phyloP scores from a whole-genome alignment of 2,329 filamentous ascomycete species.

The Diaporthe caulivora region DNA sequence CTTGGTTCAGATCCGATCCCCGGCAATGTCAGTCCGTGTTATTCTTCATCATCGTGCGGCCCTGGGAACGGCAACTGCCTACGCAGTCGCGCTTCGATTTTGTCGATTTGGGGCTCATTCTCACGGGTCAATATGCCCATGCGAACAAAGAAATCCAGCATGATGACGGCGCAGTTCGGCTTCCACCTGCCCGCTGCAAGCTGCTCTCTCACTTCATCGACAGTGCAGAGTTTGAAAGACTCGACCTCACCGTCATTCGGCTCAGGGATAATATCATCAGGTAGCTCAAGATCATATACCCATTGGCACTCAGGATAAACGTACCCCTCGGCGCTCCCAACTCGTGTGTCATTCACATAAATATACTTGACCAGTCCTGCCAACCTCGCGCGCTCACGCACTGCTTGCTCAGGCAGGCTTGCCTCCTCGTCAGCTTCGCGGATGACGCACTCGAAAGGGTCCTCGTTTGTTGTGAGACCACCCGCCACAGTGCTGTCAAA shows the following conservation, averaged over 20 bases:
- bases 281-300: constrained; percentile 88
- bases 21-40: background rate
- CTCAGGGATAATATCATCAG: constrained; percentile 74
- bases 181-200: constrained; percentile 85
- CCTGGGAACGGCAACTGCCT: constrained; percentile 85
- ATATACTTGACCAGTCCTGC: constrained; percentile 86
- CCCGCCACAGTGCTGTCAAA: constrained; percentile 93
- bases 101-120: constrained; percentile 82
- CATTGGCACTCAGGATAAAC: constrained; percentile 94
- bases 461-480: constrained; percentile 84
- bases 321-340: constrained; percentile 84
- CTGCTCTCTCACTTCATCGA: constrained; percentile 80
- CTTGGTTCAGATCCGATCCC: background rate
- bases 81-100: constrained; percentile 82
- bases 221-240: constrained; percentile 80
- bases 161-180: constrained; percentile 87
- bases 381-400: constrained; percentile 69
- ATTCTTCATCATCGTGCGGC: constrained; percentile 59
- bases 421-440: constrained; percentile 93
- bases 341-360: constrained; percentile 79
- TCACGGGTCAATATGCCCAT: constrained; percentile 83
- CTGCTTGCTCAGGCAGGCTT: constrained; percentile 76
- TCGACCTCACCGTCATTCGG: constrained; percentile 93
- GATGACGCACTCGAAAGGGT: constrained; percentile 83
- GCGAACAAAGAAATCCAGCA: constrained; percentile 91